Base-by-base conservation (phyloP, 495 filamentous ascomycete genomes). In the Penicillium coprophilum region DNA sequence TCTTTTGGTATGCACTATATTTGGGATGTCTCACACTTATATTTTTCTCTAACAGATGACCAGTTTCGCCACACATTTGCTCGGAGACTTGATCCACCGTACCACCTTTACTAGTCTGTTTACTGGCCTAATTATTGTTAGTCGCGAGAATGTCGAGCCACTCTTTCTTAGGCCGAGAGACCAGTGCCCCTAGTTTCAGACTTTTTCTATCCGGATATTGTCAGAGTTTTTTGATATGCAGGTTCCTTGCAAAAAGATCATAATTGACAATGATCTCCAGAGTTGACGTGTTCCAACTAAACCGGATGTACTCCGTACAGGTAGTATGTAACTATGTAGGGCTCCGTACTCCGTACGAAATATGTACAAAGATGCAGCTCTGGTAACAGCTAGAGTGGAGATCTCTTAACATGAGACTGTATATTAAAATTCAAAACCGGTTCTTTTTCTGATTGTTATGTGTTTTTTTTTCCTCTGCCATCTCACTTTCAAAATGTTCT, bases 11-110 rank as follows among this genome's bases (percentile, higher is more conserved):
- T 12, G 47, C 15, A 27, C 52, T 54, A 54, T 54, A 46, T 46
- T 46, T 54, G 52, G 52, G 41, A 46, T 54, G 52, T 54, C 52
- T 54, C 52, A 54, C 52, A 36, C 52, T 19, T 27, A 6, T 46
- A 6, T 46, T 54, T 53, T 34, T 36, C 27, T 28, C 31, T 20
- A 6, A 17, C 52, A 38, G 41, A 54, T 54, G 52, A 54, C 36
- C 31, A 40, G 17, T 17, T 53, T 54, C 9, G 52, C 52, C 52
- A 54, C 52, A 32, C 6, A 21, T 41, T 11, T 51, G 36, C 13
- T 51, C 46, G 46, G 27, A 30, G 21, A 30, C 30, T 24, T 24
- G 30, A 19, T 54, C 52, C 52, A 54, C 52, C 23, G 52, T 54
- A 32, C 32, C 31, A 41, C 36, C 10, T 36, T 9, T n/a, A 27